Percentiles rank a stretch among this genome's conserved stretches.
These are phyloP conservation scores for Boletales sp. DNA, from an alignment of 768 basidiomycete genomes.

Conservation along the genomic window DNA sequence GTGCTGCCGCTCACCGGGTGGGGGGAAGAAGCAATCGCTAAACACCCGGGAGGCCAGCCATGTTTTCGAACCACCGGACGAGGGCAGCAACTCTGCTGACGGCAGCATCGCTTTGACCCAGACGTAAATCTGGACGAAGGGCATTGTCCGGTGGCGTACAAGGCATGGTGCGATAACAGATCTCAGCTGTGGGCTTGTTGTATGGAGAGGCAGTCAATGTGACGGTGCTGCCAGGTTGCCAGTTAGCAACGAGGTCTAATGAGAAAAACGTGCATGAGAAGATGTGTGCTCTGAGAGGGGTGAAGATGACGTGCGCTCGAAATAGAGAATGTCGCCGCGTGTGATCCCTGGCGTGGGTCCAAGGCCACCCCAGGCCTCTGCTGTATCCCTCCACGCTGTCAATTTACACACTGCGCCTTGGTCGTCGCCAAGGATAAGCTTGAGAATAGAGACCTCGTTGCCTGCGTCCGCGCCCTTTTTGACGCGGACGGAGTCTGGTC, in stretches of 20 bases:
- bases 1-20: conserved; percentile 14
- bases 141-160: conserved; percentile 53
- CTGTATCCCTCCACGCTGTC: conserved; percentile 75
- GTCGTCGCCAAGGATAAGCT: conserved; percentile 72
- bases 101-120: conserved; percentile 64
- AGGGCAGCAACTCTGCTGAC: conserved; percentile 65
- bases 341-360: conserved; percentile 44
- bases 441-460: conserved; percentile 62
- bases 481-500: conserved; percentile 62
- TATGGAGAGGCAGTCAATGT: conserved; percentile 67
- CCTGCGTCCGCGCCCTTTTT: conserved; percentile 72
- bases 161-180: conserved; percentile 81
- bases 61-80: conserved; percentile 69
- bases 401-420: conserved; percentile 64
- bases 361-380: conserved; percentile 63
- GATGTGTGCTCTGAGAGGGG: conserved; percentile 5
- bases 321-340: conserved; percentile 67
- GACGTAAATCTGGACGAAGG: conserved; percentile 67
- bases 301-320: conserved; percentile 54
- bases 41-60: conserved; percentile 52
- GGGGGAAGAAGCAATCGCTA: conserved; percentile 3
- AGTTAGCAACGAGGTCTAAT: conserved; percentile 51
- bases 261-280: conserved; percentile 16
- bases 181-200: conserved; percentile 55
- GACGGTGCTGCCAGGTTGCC: conserved; percentile 42